Conservation (phyloP, 2,329 filamentous ascomycete genomes). For the Bipolaris bicolor region DNA sequence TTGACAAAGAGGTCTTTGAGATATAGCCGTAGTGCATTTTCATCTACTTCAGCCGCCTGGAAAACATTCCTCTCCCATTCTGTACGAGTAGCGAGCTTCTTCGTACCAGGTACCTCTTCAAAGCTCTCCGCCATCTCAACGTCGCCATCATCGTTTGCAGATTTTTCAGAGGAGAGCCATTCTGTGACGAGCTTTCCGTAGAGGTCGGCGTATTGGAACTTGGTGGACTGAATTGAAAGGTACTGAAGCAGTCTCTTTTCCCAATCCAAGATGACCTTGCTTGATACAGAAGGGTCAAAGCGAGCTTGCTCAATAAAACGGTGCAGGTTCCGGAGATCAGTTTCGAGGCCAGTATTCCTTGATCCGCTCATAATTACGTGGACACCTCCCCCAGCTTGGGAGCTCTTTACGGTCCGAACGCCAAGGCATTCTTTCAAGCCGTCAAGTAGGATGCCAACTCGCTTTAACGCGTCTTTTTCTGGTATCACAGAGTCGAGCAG, state of each 20-base stretch:
- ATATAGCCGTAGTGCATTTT: slow-evolving; percentile 28
- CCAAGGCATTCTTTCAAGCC: slow-evolving; percentile 40
- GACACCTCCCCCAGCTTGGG: slow-evolving; percentile 16
- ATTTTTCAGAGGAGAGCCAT: slow-evolving; percentile 43
- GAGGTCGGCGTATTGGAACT: slow-evolving; percentile 44
- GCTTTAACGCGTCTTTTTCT: slow-evolving; percentile 31
- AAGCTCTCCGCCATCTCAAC: slow-evolving; percentile 38
- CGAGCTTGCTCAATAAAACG: slow-evolving; percentile 46
- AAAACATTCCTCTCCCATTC: slow-evolving; percentile 45
- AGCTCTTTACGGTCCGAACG: slow-evolving; percentile 25
- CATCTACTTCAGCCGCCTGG: slow-evolving; percentile 33
- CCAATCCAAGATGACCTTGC: slow-evolving; percentile 43
- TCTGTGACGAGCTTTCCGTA: slow-evolving; percentile 47
- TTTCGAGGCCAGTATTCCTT: slow-evolving; percentile 31
- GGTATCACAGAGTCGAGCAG: slow-evolving; percentile 21
- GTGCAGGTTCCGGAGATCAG: slow-evolving; percentile 41
- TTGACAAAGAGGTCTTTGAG: slow-evolving; percentile 32
- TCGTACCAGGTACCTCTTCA: slow-evolving; percentile 39
- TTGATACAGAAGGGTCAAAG: slow-evolving; percentile 46
- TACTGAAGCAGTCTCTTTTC: slow-evolving; percentile 38
- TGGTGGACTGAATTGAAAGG: slow-evolving; percentile 45
- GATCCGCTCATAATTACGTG: slow-evolving; percentile 29
- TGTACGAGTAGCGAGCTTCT: slow-evolving; percentile 36
- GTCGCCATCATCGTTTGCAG: slow-evolving; percentile 23
- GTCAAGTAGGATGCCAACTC: slow-evolving; percentile 33